phyloP scores from a whole-genome alignment of 306 rosid species.

The Pachyrhizus erosus region DNA sequence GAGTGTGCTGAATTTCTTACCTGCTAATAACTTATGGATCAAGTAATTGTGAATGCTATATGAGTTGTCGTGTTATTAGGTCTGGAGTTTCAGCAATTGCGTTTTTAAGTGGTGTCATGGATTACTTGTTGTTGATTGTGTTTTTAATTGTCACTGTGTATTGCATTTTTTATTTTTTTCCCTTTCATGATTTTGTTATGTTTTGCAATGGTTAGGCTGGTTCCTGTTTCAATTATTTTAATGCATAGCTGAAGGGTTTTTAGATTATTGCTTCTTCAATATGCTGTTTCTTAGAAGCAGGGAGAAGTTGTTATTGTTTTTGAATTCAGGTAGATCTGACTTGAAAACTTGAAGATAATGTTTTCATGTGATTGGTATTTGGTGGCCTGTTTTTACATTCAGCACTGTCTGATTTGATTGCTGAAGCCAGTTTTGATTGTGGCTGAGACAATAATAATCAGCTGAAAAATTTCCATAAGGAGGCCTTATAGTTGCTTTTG shows the following conservation, averaged over 20 bases:
- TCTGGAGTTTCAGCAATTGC: neutral
- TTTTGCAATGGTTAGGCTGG: neutral
- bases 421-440: constrained; percentile 4
- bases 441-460: neutral
- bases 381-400: neutral
- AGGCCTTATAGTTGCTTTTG: neutral
- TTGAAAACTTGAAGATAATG: neutral
- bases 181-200: neutral
- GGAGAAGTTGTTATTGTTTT: neutral
- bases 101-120: neutral
- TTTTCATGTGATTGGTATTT: neutral
- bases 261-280: neutral
- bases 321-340: constrained; percentile 10
- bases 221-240: neutral
- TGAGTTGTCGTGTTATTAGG: neutral
- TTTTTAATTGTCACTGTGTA: neutral
- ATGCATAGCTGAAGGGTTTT: neutral
- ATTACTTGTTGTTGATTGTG: neutral
- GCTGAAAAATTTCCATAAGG: neutral
- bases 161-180: no score
- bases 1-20: neutral
- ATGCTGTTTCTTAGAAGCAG: constrained; percentile 1
- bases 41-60: neutral
- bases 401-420: neutral
- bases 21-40: constrained; percentile 3